phyloP scores from a whole-genome alignment of 1,139 yeast species.

The Diutina neorugosa region DNA sequence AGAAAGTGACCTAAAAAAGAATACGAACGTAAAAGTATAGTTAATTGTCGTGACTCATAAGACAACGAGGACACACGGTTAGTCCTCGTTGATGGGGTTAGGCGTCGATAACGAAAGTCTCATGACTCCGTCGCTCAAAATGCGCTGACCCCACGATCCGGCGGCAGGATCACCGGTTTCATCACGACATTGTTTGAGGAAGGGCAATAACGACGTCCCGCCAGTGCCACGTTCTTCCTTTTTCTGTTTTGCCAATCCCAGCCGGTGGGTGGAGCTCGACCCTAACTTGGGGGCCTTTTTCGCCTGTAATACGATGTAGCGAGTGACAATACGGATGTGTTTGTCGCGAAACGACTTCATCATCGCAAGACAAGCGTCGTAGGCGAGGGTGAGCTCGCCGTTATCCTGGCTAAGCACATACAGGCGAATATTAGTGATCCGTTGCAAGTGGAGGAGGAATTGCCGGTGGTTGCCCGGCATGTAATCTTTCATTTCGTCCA shows the following conservation, averaged over 20 bases:
- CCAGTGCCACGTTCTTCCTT: slow-evolving; percentile 77
- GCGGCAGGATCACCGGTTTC: slow-evolving; percentile 92
- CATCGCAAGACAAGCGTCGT: slow-evolving; percentile 88
- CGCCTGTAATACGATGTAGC: slow-evolving; percentile 76
- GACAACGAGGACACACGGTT: background rate
- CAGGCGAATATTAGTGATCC: slow-evolving; percentile 48
- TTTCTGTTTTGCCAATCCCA: slow-evolving; percentile 45
- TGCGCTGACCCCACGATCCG: slow-evolving; percentile 75
- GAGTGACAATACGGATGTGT: slow-evolving; percentile 84
- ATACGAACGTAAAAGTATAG: too few relatives aligned
- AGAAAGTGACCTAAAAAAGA: background rate
- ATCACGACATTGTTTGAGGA: slow-evolving; percentile 88
- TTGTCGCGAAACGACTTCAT: slow-evolving; percentile 80
- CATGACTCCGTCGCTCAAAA: slow-evolving; percentile 52
- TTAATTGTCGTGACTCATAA: background rate
- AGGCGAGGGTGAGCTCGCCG: slow-evolving; percentile 55
- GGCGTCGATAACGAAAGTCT: slow-evolving; percentile 20
- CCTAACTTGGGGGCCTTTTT: slow-evolving; percentile 39
- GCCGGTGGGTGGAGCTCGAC: slow-evolving; percentile 41
- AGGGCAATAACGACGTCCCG: slow-evolving; percentile 84
- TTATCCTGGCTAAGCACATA: slow-evolving; percentile 37
- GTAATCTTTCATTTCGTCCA: slow-evolving; percentile 73
- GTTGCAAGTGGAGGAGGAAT: slow-evolving; percentile 49
- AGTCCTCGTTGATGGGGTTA: slow-evolving; percentile 10
- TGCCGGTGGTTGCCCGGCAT: slow-evolving; percentile 84